Base-by-base conservation (phyloP, 805 yeast species). In the Suhomyces pyralidae region DNA sequence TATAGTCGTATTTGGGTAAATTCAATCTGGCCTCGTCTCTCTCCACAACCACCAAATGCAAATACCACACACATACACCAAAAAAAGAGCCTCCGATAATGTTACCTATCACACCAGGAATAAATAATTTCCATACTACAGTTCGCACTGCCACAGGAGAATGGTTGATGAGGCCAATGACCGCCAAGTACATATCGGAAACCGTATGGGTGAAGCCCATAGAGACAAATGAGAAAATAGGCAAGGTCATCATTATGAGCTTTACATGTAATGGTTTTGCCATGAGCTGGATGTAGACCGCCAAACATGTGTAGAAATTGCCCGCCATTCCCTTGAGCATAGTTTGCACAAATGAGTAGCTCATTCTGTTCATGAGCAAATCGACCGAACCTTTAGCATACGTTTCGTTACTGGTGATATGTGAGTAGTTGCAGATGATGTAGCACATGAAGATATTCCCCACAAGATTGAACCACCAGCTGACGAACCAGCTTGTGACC, bases 191-290 rank as follows among this genome's bases (percentile, higher is more conserved):
- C 94, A 89, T 87, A 65, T 89, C 96, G 0, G 96, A 96, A 7
- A 89, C 90, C 1, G 83, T 82, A 63, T 89, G 96, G 2, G 89
- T 83, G 67, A 83, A 89, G 0, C 96, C 94, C 75, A 85, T 74
- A 1, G 85, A 61, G n/a, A 87, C 94, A 67, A 89, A 87, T 0
- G 92, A 83, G 66, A 87, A 86, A 14, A 88, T 76, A 0, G 96
- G 96, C 19, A 88, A 63, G 14, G 76, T 61, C 72, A 88, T 79
- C 72, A 86, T 68, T 5, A 85, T 46, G 26, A 85, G 74, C 59
- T 86, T 87, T 34, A 89, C 96, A 62, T 89, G 96, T 8, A 85
- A 62, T 0, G 96, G 96, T 62, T 85, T 86, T 6, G 87, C 88
- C 84, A 88, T 80, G 40, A 89, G 70, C 63, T 88, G 96, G 46